Conservation (phyloP, 2,329 filamentous ascomycete genomes). For the Pseudogymnoascus sp. region DNA sequence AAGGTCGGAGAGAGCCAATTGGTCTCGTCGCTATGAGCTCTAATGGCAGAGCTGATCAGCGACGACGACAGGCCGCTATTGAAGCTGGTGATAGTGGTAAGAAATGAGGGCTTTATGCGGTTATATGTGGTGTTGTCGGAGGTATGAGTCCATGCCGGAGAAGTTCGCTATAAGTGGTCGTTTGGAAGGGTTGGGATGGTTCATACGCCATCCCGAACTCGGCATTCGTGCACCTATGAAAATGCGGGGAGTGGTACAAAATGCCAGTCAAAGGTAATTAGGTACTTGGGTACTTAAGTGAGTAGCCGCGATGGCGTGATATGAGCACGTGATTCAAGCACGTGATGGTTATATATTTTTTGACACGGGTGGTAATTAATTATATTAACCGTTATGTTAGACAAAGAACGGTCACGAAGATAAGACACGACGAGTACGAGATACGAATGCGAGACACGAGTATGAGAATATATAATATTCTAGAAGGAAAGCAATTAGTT, state of each 20-base stretch:
- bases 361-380: background rate
- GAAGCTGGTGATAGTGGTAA: background rate
- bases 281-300: background rate
- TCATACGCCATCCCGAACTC: constrained; percentile 5
- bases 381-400: background rate
- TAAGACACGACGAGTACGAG: background rate
- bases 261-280: background rate
- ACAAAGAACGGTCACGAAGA: background rate
- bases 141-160: background rate
- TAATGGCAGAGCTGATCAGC: constrained; percentile 5
- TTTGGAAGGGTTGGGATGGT: constrained; percentile 1
- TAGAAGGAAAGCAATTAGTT: background rate
- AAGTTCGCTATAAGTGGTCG: constrained; percentile 3
- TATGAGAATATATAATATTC: background rate
- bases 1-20: background rate
- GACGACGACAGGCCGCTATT: background rate
- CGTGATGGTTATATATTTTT: background rate
- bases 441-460: too few species aligned
- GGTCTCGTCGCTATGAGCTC: constrained; percentile 4
- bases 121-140: background rate
- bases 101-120: background rate
- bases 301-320: background rate
- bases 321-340: background rate
- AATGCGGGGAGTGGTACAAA: constrained; percentile 5
- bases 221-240: background rate